Evolutionary conservation across 2,329 filamentous ascomycete genomes (phyloP).

Genomic region (Colletotrichum eremochloae): DNA sequence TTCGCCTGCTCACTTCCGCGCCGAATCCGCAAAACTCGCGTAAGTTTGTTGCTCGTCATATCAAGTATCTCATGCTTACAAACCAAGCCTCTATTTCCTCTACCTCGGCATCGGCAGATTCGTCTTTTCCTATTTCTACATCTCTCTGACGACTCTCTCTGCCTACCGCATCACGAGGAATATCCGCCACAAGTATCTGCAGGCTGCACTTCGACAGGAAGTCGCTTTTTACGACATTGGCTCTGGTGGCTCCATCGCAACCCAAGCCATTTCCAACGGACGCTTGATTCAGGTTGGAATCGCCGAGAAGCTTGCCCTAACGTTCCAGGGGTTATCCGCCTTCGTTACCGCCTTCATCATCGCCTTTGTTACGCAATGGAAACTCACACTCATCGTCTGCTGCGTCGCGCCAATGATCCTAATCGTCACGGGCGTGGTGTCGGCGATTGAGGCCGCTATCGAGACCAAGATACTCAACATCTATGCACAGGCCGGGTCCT

Average conservation of each 20-base stretch:
- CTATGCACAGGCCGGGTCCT: slow-evolving; percentile 51
- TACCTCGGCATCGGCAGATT: slow-evolving; percentile 70
- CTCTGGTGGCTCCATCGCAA: slow-evolving; percentile 57
- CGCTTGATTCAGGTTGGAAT: slow-evolving; percentile 58
- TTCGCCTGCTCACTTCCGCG: slow-evolving; percentile 47
- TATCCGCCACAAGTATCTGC: slow-evolving; percentile 63
- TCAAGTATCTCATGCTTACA: not conserved
- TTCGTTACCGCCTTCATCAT: slow-evolving; percentile 56
- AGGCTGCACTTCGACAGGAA: slow-evolving; percentile 63
- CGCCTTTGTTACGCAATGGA: slow-evolving; percentile 58
- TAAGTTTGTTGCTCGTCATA: slow-evolving; percentile 36
- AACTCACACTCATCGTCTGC: slow-evolving; percentile 57
- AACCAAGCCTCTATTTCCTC: slow-evolving; percentile 65
- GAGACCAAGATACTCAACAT: slow-evolving; percentile 54
- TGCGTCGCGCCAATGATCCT: slow-evolving; percentile 50
- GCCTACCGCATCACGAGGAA: slow-evolving; percentile 65
- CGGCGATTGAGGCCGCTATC: slow-evolving; percentile 47
- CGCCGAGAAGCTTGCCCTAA: slow-evolving; percentile 56
- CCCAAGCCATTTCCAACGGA: slow-evolving; percentile 60
- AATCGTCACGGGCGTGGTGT: slow-evolving; percentile 50
- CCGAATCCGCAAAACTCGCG: slow-evolving; percentile 51
- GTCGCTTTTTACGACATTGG: slow-evolving; percentile 63
- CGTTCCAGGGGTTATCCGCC: slow-evolving; percentile 55
- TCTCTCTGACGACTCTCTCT: slow-evolving; percentile 60
- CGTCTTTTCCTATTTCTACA: slow-evolving; percentile 61